These are phyloP conservation scores for Ailanthus altissimus DNA, from an alignment of 345 rosid species.

Conservation along the genomic window DNA sequence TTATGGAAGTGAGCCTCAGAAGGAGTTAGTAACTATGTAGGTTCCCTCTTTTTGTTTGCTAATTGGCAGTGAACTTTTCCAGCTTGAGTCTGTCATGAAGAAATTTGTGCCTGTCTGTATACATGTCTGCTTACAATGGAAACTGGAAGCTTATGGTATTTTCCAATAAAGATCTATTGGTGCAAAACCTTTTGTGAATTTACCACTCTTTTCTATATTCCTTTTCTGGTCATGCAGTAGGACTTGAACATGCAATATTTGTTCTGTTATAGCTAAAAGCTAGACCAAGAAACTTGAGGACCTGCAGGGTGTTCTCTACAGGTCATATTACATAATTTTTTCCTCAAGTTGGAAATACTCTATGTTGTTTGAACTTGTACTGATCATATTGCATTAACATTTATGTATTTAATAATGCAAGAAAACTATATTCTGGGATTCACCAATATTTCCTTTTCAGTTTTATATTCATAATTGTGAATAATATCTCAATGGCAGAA, in stretches of 20 bases:
- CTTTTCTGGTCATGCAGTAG: not conserved
- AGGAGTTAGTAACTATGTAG: constrained; percentile 74
- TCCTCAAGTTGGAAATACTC: not conserved
- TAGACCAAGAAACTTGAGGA: not conserved
- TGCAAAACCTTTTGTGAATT: not conserved
- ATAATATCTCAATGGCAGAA: constrained; percentile 42
- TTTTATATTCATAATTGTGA: constrained; percentile 19
- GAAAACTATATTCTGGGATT: not conserved
- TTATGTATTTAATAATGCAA: not conserved
- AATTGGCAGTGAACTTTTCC: not conserved
- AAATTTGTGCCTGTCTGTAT: constrained; percentile 2
- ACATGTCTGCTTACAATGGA: not conserved
- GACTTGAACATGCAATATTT: not conserved
- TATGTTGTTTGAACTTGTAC: not conserved
- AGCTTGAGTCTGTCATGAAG: not conserved
- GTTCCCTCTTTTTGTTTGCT: constrained; percentile 26
- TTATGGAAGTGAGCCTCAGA: constrained; percentile 67
- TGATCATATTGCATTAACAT: not conserved
- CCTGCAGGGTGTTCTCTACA: not conserved
- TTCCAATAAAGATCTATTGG: not conserved
- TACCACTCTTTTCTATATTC: not conserved
- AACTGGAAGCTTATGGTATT: not conserved
- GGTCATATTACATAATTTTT: not conserved
- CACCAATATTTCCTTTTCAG: constrained; percentile 5
- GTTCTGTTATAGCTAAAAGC: not conserved